Evolutionary conservation across 2,329 filamentous ascomycete genomes (phyloP).

Genomic region (Ciborinia camelliae): DNA sequence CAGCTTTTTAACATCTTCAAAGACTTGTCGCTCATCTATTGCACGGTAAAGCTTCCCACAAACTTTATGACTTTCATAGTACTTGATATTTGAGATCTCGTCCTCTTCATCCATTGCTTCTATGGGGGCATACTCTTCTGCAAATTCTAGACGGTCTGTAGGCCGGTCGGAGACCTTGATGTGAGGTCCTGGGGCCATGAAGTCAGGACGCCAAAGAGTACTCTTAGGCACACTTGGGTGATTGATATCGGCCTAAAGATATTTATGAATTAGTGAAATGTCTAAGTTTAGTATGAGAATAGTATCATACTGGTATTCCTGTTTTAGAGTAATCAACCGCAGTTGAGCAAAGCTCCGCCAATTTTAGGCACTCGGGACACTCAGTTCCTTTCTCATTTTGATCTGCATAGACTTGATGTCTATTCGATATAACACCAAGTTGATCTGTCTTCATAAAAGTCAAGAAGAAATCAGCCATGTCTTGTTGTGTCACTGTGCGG

Average conservation of each 20-base stretch:
- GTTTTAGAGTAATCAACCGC: constrained; percentile 77
- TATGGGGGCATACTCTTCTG: background rate
- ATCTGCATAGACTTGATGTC: constrained; percentile 64
- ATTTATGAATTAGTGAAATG: background rate
- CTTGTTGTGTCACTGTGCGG: constrained; percentile 54
- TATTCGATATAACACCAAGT: constrained; percentile 61
- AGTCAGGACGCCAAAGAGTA: constrained; percentile 45
- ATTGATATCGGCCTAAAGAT: constrained; percentile 30
- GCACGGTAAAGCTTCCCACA: constrained; percentile 68
- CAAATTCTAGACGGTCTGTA: constrained; percentile 23
- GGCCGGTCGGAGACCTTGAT: constrained; percentile 41
- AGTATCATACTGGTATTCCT: constrained; percentile 52
- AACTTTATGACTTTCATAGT: constrained; percentile 65
- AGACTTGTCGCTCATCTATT: constrained; percentile 69
- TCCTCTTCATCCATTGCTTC: constrained; percentile 45
- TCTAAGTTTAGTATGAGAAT: background rate
- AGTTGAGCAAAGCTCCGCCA: constrained; percentile 64
- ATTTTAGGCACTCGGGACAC: constrained; percentile 47
- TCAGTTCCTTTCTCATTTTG: constrained; percentile 49
- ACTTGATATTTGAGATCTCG: constrained; percentile 49
- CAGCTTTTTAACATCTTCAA: constrained; percentile 32
- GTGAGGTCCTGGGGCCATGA: constrained; percentile 50
- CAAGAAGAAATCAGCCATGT: constrained; percentile 82
- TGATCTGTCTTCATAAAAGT: constrained; percentile 68
- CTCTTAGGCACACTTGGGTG: constrained; percentile 28